phyloP scores from a whole-genome alignment of 306 rosid genomes.

The Pyrus communis region DNA sequence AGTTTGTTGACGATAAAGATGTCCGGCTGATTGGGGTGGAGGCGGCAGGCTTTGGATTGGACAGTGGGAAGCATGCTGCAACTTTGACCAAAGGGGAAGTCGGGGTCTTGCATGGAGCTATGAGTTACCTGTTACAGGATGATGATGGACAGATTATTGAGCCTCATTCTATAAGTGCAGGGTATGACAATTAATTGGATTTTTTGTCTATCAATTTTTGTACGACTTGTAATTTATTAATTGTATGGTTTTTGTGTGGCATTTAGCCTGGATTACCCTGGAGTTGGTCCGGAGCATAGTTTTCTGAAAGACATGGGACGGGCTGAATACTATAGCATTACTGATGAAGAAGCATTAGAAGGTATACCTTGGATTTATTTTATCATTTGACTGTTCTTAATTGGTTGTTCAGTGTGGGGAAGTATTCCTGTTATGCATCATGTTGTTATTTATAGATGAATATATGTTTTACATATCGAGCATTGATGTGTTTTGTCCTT shows the following conservation, averaged over 20 bases:
- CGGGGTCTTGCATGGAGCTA: slow-evolving; percentile 96
- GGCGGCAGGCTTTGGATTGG: slow-evolving; percentile 93
- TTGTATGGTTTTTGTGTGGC: slow-evolving; percentile 2
- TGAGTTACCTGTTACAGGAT: slow-evolving; percentile 95
- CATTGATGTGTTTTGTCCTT: background rate
- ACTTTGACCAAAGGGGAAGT: slow-evolving; percentile 82
- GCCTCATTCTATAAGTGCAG: slow-evolving; percentile 98
- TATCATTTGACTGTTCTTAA: too few species aligned
- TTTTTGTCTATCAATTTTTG: background rate
- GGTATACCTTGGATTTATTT: slow-evolving; percentile 34
- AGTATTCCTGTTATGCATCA: background rate
- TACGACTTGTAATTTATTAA: slow-evolving; percentile 7
- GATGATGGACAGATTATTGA: slow-evolving; percentile 93
- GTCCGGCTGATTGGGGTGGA: slow-evolving; percentile 85
- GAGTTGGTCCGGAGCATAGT: slow-evolving; percentile 98
- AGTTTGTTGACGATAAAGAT: slow-evolving; percentile 69
- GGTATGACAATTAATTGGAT: slow-evolving; percentile 38
- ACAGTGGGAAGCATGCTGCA: slow-evolving; percentile 97
- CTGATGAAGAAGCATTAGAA: slow-evolving; percentile 90
- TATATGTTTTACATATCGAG: background rate
- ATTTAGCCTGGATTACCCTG: slow-evolving; percentile 94
- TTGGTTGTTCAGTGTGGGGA: background rate
- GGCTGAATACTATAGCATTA: slow-evolving; percentile 73
- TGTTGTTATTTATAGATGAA: background rate
- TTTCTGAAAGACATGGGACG: slow-evolving; percentile 79